phyloP scores from a whole-genome alignment of 2,329 filamentous ascomycete species.

The Geosmithia flava region DNA sequence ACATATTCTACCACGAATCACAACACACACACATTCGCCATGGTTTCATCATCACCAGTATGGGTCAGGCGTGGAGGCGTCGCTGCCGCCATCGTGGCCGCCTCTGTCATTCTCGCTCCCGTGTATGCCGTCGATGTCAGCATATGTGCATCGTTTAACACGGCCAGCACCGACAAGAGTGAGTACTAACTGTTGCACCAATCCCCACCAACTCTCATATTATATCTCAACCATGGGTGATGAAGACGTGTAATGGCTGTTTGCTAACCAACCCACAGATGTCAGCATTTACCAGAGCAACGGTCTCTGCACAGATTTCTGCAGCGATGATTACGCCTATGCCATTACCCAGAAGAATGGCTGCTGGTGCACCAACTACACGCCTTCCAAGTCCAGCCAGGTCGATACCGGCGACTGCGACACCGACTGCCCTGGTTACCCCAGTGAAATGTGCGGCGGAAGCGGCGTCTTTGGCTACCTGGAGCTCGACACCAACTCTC shows the following conservation, averaged over 20 bases:
- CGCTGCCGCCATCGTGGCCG: neutral
- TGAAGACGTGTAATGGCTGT: neutral
- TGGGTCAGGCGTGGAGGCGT: neutral
- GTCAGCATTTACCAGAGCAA: constrained; percentile 52
- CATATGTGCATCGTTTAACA: constrained; percentile 25
- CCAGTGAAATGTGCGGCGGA: constrained; percentile 53
- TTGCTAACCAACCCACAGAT: constrained; percentile 23
- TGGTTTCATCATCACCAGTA: neutral
- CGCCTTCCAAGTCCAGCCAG: constrained; percentile 33
- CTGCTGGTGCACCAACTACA: constrained; percentile 68
- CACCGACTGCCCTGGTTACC: constrained; percentile 55
- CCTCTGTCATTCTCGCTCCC: neutral
- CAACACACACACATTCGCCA: neutral
- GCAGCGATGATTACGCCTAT: constrained; percentile 46
- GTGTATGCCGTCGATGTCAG: constrained; percentile 1
- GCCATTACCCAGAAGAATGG: constrained; percentile 51
- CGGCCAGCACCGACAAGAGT: constrained; percentile 7
- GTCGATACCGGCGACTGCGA: constrained; percentile 37
- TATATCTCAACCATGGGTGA: neutral
- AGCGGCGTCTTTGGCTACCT: constrained; percentile 53
- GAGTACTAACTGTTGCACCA: neutral
- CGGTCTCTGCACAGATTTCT: constrained; percentile 53
- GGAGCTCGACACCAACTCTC: constrained; percentile 27
- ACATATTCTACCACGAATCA: neutral
- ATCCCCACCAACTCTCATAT: no score